Evolutionary conservation across 495 filamentous ascomycete genomes (phyloP).

Genomic region (Elaphomyces granulatus): DNA sequence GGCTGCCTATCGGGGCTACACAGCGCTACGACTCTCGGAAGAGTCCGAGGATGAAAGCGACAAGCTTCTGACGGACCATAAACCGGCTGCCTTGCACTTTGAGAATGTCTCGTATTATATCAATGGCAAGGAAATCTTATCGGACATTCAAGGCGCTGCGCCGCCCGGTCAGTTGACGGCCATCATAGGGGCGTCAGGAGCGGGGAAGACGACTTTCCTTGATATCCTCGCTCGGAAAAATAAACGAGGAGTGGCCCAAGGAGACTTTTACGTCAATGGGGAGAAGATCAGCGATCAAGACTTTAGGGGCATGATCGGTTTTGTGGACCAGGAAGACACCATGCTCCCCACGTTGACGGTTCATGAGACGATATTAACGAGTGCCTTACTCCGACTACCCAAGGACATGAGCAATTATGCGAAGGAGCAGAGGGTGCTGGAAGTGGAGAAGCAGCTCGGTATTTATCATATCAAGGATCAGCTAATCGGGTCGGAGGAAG

Average conservation of each 20-base stretch:
- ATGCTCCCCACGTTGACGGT: slow-evolving; percentile 96
- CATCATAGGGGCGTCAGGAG: slow-evolving; percentile 96
- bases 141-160: slow-evolving; percentile 66
- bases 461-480: slow-evolving; percentile 88
- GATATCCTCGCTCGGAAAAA: slow-evolving; percentile 97
- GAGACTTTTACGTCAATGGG: slow-evolving; percentile 88
- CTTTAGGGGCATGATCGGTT: slow-evolving; percentile 82
- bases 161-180: slow-evolving; percentile 84
- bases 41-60: slow-evolving; percentile 81
- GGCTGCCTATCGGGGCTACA: slow-evolving; percentile 45
- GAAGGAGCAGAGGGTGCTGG: slow-evolving; percentile 78
- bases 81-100: slow-evolving; percentile 77
- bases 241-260: slow-evolving; percentile 66
- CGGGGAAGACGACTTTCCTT: slow-evolving; percentile 93
- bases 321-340: slow-evolving; percentile 96
- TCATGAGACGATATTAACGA: slow-evolving; percentile 93
- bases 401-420: slow-evolving; percentile 72
- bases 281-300: slow-evolving; percentile 76
- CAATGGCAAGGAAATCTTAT: slow-evolving; percentile 77
- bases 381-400: slow-evolving; percentile 78
- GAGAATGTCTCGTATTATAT: slow-evolving; percentile 76
- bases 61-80: slow-evolving; percentile 79
- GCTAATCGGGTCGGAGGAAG: slow-evolving; percentile 94
- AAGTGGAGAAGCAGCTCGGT: slow-evolving; percentile 90
- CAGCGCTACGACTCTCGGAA: slow-evolving; percentile 62